phyloP scores from a whole-genome alignment of 2,329 filamentous ascomycete species.

The Colletotrichum phormii region DNA sequence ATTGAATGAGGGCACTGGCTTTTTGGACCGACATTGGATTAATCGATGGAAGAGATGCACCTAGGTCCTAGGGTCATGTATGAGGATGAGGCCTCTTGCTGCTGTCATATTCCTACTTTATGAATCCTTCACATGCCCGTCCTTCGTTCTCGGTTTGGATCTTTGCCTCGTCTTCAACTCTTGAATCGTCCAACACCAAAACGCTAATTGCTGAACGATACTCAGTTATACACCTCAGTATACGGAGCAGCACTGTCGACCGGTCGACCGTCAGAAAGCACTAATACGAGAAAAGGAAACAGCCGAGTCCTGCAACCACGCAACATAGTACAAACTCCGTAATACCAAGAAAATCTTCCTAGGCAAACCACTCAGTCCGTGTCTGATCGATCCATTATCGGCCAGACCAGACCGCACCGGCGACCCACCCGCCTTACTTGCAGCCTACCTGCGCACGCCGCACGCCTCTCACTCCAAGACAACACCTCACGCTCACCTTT shows the following conservation, averaged over 20 bases:
- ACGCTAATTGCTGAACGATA: not conserved
- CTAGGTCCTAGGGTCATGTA: no score
- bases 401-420: conserved; percentile 4
- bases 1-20: not conserved
- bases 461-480: not conserved
- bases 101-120: not conserved
- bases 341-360: conserved; percentile 21
- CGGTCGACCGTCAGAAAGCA: conserved; percentile 20
- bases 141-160: not conserved
- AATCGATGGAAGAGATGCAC: not conserved
- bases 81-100: conserved; percentile 10
- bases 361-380: not conserved
- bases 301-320: conserved; percentile 16
- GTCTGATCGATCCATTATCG: not conserved
- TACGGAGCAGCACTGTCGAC: not conserved
- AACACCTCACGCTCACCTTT: not conserved
- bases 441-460: not conserved
- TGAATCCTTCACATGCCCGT: not conserved
- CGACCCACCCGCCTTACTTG: not conserved
- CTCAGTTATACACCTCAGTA: no score
- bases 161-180: not conserved
- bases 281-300: conserved; percentile 20
- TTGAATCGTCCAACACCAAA: not conserved
- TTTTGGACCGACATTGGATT: conserved; percentile 14
- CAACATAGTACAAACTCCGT: conserved; percentile 7